Evolutionary conservation across 1,139 yeast genomes (phyloP), one percentile per base, ranked within the genome.

Genomic region (Yueomyces sp.): DNA sequence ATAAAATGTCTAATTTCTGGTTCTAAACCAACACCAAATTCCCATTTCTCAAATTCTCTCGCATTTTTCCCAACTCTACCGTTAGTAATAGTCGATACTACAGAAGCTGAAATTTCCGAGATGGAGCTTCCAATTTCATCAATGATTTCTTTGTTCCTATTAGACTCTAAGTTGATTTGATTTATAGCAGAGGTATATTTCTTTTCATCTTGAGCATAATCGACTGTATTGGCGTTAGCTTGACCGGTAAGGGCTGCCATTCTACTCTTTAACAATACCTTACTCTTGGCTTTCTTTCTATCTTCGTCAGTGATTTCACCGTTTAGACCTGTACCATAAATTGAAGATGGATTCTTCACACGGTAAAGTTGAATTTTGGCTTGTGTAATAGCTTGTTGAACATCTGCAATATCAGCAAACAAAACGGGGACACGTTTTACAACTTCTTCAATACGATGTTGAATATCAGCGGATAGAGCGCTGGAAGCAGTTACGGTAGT

Each of bases 241-340:
- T 77, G 77, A 1, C 96, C 96, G 0, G 96, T 87, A 51, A 89
- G 69, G 7, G 91, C 85, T 26, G 95, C 94, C 93, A 89, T 86
- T 49, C 94, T 71, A 39, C 86, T 81, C 49, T 79, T 79, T 50
- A 89, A 68, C 45, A 78, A 64, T 40, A 89, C 89, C 55, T 82
- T 80, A 37, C 84, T 78, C 51, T 75, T 79, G 40, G 86, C 89
- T 54, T 82, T 82, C 45, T 81, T 73, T 45, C 82, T 72, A 57
- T 87, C 96, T 11, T 76, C 65, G 35, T 84, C 95, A 3, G 95
- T 85, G 7, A 86, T 72, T 48, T 78, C 75, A 9, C 96, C 96
- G 53, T 81, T 76, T 32, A 86, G 81, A 1, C 96, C 96, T n/a
- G 93, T 76, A 1, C 96, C 96, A 27, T 72, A 69, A 41, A 86